Conservation (phyloP, 495 filamentous ascomycete genomes). For the Trichoderma erinaceum region DNA sequence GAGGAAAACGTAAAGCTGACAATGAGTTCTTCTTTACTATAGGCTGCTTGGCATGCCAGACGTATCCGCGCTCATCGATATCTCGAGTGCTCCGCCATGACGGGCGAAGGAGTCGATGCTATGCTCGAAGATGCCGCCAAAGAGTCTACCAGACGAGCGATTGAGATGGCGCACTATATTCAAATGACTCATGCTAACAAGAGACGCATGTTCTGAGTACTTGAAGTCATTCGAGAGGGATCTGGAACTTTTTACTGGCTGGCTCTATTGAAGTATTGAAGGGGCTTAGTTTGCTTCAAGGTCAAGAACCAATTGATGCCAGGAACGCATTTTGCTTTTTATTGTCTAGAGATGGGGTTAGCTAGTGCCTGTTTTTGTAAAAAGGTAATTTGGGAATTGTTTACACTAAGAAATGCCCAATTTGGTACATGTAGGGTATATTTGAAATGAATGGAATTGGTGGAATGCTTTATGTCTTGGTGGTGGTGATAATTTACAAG, state of each 20-base stretch:
- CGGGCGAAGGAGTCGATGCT: constrained; percentile 8
- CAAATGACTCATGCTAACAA: neutral
- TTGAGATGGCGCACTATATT: neutral
- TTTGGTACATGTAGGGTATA: too few relatives aligned
- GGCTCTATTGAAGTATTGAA: too few relatives aligned
- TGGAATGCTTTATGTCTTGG: neutral
- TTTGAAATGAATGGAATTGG: too few relatives aligned
- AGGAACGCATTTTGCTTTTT: too few relatives aligned
- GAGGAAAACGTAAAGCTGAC: neutral
- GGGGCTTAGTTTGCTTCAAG: too few relatives aligned
- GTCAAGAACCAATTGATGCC: too few relatives aligned
- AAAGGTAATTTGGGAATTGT: too few relatives aligned
- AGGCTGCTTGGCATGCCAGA: constrained; percentile 8
- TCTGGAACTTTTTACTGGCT: too few relatives aligned
- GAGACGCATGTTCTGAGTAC: neutral
- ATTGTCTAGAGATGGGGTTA: too few relatives aligned
- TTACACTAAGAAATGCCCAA: too few relatives aligned
- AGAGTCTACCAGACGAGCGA: neutral
- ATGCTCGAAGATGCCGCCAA: neutral
- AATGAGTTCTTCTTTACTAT: neutral
- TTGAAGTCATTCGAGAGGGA: neutral
- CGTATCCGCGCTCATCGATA: constrained; percentile 6
- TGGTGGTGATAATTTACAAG: neutral
- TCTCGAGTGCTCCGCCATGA: constrained; percentile 13
- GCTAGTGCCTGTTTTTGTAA: too few relatives aligned